Conservation (phyloP, 2,329 filamentous ascomycete genomes). For the Fusarium pseudoanthophilum region DNA sequence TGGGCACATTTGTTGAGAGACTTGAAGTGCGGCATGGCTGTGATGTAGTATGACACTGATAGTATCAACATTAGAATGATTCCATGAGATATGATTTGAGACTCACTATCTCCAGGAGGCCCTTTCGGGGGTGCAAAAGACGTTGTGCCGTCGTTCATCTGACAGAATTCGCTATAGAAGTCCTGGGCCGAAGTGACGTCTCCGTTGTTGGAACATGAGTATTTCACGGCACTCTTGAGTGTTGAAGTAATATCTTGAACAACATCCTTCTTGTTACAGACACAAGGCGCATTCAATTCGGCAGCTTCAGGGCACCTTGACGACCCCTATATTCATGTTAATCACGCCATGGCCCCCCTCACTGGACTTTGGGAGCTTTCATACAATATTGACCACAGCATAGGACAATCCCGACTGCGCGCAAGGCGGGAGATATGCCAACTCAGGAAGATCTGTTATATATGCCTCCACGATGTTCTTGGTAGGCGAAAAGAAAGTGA, state of each 20-base stretch:
- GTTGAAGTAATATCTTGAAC: constrained; percentile 54
- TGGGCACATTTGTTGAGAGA: constrained; percentile 59
- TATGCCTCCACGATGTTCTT: constrained; percentile 56
- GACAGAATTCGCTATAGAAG: constrained; percentile 64
- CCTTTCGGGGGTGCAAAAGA: constrained; percentile 57
- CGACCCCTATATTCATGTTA: constrained; percentile 25
- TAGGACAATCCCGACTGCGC: constrained; percentile 46
- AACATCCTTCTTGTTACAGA: constrained; percentile 63
- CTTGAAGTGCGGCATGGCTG: constrained; percentile 59
- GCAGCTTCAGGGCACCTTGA: constrained; percentile 52
- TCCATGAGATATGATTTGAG: accelerated
- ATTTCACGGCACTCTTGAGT: constrained; percentile 57
- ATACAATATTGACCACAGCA: constrained; percentile 47
- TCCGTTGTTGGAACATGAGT: constrained; percentile 58
- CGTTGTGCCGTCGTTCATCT: constrained; percentile 60
- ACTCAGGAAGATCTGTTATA: constrained; percentile 60
- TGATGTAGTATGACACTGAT: constrained; percentile 65
- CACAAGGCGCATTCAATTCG: constrained; percentile 60
- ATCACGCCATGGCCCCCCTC: not conserved
- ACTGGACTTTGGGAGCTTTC: not conserved
- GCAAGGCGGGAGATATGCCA: constrained; percentile 54
- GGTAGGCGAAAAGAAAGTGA: constrained; percentile 56
- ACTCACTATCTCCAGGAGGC: constrained; percentile 64
- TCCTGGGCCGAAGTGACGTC: constrained; percentile 60
- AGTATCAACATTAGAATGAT: not conserved